A percentile compares a stretch with the other conserved stretches of the same genome.
Conservation (phyloP, 2,329 filamentous ascomycete genomes). For the Pseudofabraea citricarpa region DNA sequence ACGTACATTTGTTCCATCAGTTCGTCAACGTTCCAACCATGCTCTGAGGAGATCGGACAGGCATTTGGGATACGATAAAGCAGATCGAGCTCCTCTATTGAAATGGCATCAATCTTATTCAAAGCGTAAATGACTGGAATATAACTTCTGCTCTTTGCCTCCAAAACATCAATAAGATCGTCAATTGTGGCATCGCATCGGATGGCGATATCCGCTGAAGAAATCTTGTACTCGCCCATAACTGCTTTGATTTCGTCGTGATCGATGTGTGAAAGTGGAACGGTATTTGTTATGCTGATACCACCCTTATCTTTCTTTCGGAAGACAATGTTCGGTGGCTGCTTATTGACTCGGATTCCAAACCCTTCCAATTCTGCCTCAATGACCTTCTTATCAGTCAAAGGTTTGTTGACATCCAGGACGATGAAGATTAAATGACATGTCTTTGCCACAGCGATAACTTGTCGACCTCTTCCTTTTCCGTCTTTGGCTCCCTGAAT, state of each 20-base stretch:
- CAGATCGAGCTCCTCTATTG: constrained; percentile 93
- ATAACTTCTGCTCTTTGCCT: constrained; percentile 91
- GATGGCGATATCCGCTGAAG: constrained; percentile 94
- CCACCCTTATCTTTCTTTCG: constrained; percentile 99
- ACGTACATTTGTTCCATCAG: constrained; percentile 84
- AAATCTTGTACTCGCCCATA: constrained; percentile 95
- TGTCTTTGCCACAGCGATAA: constrained; percentile 98
- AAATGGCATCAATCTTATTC: constrained; percentile 98
- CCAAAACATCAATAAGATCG: constrained; percentile 91
- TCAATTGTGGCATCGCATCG: constrained; percentile 97
- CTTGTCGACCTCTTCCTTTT: constrained; percentile 93
- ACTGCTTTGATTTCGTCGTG: constrained; percentile 97
- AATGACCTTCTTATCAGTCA: constrained; percentile 95
- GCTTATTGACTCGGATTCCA: constrained; percentile 95
- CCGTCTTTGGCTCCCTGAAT: constrained; percentile 98
- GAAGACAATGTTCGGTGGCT: constrained; percentile 97
- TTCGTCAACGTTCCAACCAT: constrained; percentile 98
- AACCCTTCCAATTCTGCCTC: constrained; percentile 95
- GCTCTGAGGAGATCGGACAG: constrained; percentile 93
- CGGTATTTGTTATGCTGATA: constrained; percentile 91
- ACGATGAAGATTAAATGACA: constrained; percentile 99
- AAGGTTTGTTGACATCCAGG: constrained; percentile 94
- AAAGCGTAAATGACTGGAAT: constrained; percentile 98
- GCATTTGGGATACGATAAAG: constrained; percentile 96
- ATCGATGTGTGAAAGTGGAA: constrained; percentile 87